phyloP scores from a whole-genome alignment of 2,329 filamentous ascomycete genomes.

The Exophiala spinifera region DNA sequence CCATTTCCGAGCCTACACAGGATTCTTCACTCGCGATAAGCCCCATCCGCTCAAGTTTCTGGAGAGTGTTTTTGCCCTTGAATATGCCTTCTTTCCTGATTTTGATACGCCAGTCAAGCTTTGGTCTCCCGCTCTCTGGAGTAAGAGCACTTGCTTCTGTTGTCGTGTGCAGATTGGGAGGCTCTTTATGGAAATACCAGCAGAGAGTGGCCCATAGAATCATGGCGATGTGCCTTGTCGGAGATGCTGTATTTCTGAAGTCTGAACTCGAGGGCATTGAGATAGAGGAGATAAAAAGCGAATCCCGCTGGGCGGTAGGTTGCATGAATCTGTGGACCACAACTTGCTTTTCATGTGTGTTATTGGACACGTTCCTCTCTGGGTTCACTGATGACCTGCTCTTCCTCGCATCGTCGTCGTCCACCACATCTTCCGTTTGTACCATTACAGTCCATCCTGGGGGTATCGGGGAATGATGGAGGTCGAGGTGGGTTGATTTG shows the following conservation, averaged over 20 bases:
- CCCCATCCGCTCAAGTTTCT: constrained; percentile 92
- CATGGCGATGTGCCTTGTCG: constrained; percentile 88
- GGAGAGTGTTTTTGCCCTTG: constrained; percentile 74
- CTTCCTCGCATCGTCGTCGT: constrained; percentile 25
- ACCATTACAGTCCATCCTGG: constrained; percentile 88
- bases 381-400: constrained; percentile 17
- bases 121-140: constrained; percentile 67
- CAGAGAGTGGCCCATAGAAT: constrained; percentile 93
- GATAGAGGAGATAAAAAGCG: constrained; percentile 87
- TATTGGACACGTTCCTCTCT: constrained; percentile 1
- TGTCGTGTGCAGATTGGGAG: constrained; percentile 63
- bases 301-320: constrained; percentile 75
- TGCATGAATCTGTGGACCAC: constrained; percentile 60
- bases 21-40: constrained; percentile 74
- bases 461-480: constrained; percentile 69
- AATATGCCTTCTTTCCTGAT: constrained; percentile 87
- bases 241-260: constrained; percentile 74
- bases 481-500: constrained; percentile 73
- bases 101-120: constrained; percentile 80
- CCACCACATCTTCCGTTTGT: constrained; percentile 60
- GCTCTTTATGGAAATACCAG: constrained; percentile 93
- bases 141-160: constrained; percentile 64
- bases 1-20: constrained; percentile 63
- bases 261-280: constrained; percentile 77
- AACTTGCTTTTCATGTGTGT: constrained; percentile 15